Base-by-base conservation (phyloP, 257 asterid genomes). In the Solanum lycopersicoides region DNA sequence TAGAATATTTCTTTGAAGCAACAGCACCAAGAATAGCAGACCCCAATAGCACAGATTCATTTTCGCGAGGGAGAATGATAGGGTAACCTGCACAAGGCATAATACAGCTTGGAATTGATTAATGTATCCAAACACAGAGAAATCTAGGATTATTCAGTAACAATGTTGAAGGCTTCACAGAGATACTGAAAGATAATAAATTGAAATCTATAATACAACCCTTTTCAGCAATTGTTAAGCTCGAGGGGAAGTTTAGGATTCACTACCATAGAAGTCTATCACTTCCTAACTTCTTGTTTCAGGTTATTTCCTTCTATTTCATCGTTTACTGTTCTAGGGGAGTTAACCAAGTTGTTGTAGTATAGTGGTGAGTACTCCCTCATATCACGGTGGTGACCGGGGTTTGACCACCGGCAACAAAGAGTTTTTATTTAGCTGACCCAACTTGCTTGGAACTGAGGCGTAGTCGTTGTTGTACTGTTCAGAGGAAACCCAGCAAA, bases 21-120 rank as follows among this genome's bases (percentile, higher is more conserved):
- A 97, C 99, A 86, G 98, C 96, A 88, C 99, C 99, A 88, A 96
- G 96, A 89, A 96, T 97, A 83, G 99, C 96, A 92, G 99, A 98
- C 87, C 99, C 99, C 88, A 97, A 82, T 53, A 97, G 96, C 89
- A 97, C 99, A 1, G 99, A 90, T 87, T 97, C 99, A 77, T 94
- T 97, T 91, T 97, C 99, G 72, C 95, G 92, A 12, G 99, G 99
- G 87, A 97, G 99, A 91, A 93, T 86, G 87, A 95, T 94, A 30
- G 98, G 98, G 83, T 89, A 91, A 85, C 99, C 99, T 97, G 92
- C 80, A 88, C 41, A 88, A 86, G 42, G 20, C 7, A 30, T 30
- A 3, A 80, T 28, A 18, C 45, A 80, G 12, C 30, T 80, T 47
- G 69, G 44, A 80, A 80, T 80, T 80, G 45, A 47, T 79, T 79